Evolutionary conservation across 352 stramenopile genomes (phyloP).

Genomic region (Globisporangium ultimum): DNA sequence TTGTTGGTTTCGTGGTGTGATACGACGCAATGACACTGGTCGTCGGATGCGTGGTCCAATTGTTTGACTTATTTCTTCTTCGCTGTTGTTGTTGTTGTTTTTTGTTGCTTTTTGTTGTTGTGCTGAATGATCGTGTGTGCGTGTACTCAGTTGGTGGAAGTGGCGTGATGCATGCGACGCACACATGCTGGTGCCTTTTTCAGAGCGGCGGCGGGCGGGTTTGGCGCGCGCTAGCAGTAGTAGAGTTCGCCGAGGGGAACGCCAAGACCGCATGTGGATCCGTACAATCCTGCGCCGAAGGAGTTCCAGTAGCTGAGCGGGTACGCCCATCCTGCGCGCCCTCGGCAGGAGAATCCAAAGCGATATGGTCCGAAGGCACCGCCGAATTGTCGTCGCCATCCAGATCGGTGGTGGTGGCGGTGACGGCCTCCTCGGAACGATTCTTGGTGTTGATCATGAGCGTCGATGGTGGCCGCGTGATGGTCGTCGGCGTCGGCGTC

Average conservation of each 20-base stretch:
- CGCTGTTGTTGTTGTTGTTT: no score
- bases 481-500: background rate
- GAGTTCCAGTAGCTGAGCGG: slow-evolving; percentile 19
- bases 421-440: background rate
- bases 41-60: no score
- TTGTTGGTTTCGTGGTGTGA: no score
- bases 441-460: background rate
- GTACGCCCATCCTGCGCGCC: slow-evolving; percentile 3
- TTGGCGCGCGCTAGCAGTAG: slow-evolving; percentile 9
- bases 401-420: no score
- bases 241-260: slow-evolving; percentile 3
- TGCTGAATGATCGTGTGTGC: no score
- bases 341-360: slow-evolving; percentile 9
- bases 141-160: background rate
- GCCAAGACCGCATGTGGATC: slow-evolving; percentile 10
- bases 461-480: no score
- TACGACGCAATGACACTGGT: no score
- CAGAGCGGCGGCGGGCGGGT: background rate
- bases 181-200: background rate
- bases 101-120: no score
- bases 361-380: background rate
- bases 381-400: no score
- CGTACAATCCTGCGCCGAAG: slow-evolving; percentile 12
- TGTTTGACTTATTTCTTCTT: no score
- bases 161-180: background rate